A percentile compares a stretch with the other conserved stretches of the same genome.
Evolutionary conservation across 441 rosid genomes (phyloP).

Genomic region (Gossypium gossypioides): DNA sequence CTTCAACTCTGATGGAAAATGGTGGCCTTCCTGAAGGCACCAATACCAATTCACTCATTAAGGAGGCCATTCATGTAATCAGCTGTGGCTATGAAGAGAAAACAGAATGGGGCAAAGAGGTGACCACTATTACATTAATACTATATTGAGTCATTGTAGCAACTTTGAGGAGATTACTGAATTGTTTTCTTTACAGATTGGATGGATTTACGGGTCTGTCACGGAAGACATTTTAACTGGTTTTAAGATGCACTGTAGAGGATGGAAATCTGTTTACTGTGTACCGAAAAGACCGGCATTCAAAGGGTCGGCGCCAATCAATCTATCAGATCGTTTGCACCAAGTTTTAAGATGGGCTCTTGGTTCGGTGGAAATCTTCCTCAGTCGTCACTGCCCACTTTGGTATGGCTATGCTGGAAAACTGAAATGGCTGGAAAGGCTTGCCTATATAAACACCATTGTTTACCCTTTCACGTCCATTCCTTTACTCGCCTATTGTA

Average conservation of each 20-base stretch:
- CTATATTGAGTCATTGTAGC: background rate
- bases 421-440: constrained; percentile 70
- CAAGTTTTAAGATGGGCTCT: constrained; percentile 94
- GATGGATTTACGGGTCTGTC: constrained; percentile 88
- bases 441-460: constrained; percentile 74
- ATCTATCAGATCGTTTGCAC: constrained; percentile 78
- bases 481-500: constrained; percentile 74
- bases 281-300: constrained; percentile 70
- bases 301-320: constrained; percentile 86
- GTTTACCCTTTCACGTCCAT: constrained; percentile 89
- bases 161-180: constrained; percentile 6
- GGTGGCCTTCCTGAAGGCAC: constrained; percentile 86
- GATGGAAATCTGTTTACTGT: constrained; percentile 86
- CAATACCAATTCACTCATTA: constrained; percentile 51
- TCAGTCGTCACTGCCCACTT: constrained; percentile 73
- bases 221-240: constrained; percentile 87
- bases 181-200: constrained; percentile 40
- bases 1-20: constrained; percentile 83
- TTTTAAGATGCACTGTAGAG: constrained; percentile 88
- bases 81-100: constrained; percentile 86
- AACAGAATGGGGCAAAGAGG: constrained; percentile 98
- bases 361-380: constrained; percentile 87
- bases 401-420: constrained; percentile 96
- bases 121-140: constrained; percentile 12
- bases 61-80: constrained; percentile 90